Conservation (phyloP, 1,284 basidiomycete species). For the Apiotrichum gracile region DNA sequence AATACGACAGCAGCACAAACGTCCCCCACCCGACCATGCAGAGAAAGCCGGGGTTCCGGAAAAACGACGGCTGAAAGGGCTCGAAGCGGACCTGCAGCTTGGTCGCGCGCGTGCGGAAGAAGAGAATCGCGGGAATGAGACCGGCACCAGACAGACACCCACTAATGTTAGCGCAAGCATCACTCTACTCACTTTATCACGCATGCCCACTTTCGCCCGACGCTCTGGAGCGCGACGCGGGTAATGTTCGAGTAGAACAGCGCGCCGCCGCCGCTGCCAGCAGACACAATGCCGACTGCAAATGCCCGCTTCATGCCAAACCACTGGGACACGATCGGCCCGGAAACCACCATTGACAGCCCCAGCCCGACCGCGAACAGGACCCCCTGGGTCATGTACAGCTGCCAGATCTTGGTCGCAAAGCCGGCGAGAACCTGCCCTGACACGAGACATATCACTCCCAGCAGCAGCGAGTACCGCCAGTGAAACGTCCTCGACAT, state of each 20-base stretch:
- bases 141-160: constrained; percentile 42
- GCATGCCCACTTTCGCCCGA: constrained; percentile 38
- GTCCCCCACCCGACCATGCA: constrained; percentile 35
- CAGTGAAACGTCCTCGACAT: constrained; percentile 14
- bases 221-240: constrained; percentile 28
- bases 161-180: constrained; percentile 17
- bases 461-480: constrained; percentile 12
- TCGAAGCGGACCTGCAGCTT: constrained; percentile 22
- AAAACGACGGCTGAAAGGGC: constrained; percentile 30
- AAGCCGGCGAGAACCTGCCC: constrained; percentile 37
- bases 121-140: constrained; percentile 38
- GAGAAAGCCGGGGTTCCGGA: constrained; percentile 30
- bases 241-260: constrained; percentile 42
- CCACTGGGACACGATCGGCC: constrained; percentile 19
- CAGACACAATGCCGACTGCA: constrained; percentile 28
- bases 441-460: constrained; percentile 19
- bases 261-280: constrained; percentile 42
- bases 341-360: constrained; percentile 13
- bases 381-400: constrained; percentile 37
- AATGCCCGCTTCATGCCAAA: constrained; percentile 17
- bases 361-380: constrained; percentile 36
- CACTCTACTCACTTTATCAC: constrained; percentile 10
- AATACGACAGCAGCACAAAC: constrained; percentile 42
- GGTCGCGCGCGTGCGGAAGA: constrained; percentile 20
- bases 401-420: constrained; percentile 19